A percentile compares a stretch with the other conserved stretches of the same genome.
Evolutionary conservation across 2,329 filamentous ascomycete genomes (phyloP).

Genomic region (Fusarium poae): DNA sequence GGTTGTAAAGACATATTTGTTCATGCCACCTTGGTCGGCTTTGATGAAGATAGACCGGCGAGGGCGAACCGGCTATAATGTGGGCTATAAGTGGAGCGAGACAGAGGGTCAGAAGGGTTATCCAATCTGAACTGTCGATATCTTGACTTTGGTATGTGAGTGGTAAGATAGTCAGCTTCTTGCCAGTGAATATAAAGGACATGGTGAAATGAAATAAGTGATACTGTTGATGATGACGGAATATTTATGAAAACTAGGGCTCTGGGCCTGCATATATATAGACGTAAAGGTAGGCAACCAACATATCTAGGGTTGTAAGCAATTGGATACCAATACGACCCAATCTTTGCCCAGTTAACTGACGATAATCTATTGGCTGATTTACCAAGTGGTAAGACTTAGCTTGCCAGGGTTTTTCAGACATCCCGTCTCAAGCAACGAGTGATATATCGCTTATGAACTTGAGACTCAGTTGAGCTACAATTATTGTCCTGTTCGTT

Average conservation of each 20-base stretch:
- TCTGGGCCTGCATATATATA: not conserved
- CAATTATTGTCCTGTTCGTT: not conserved
- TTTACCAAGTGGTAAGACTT: not conserved
- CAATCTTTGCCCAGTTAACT: not conserved
- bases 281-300: not conserved
- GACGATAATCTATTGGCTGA: not conserved
- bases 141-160: slow-evolving; percentile 18
- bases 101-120: slow-evolving; percentile 26
- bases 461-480: not conserved
- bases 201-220: not conserved
- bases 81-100: slow-evolving; percentile 30
- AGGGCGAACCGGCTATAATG: slow-evolving; percentile 16
- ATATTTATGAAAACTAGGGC: not conserved
- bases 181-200: not conserved
- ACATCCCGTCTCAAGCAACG: not conserved
- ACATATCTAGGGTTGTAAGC: too few relatives aligned
- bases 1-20: slow-evolving; percentile 29
- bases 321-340: not conserved
- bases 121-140: slow-evolving; percentile 18
- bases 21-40: slow-evolving; percentile 29
- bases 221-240: not conserved
- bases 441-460: not conserved
- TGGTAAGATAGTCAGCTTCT: not conserved
- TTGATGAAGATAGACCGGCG: slow-evolving; percentile 2
- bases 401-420: not conserved